phyloP scores from a whole-genome alignment of 2,329 filamentous ascomycete species.

The Herpotrichia juniperi region DNA sequence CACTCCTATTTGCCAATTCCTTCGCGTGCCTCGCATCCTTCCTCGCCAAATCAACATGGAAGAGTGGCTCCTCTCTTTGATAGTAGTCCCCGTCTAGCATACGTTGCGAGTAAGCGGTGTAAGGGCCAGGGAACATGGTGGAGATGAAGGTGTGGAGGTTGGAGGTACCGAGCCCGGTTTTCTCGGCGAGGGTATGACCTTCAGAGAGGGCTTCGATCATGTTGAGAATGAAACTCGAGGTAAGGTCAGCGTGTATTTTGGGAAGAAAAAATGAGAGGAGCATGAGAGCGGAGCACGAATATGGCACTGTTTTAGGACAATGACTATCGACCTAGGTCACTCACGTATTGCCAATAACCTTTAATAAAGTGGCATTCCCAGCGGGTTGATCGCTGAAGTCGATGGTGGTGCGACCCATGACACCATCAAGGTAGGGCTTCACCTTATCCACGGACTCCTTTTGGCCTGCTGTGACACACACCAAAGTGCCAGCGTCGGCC shows the following conservation, averaged over 20 bases:
- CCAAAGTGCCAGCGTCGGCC: conserved; percentile 72
- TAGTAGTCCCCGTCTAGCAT: conserved; percentile 81
- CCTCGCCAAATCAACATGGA: conserved; percentile 79
- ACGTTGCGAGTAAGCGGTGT: conserved; percentile 74
- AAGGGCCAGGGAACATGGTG: conserved; percentile 75
- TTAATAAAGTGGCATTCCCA: conserved; percentile 72
- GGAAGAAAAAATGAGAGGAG: too few relatives aligned
- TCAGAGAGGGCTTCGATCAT: conserved; percentile 83
- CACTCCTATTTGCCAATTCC: conserved; percentile 67
- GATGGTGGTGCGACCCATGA: conserved; percentile 72
- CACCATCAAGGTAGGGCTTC: conserved; percentile 73
- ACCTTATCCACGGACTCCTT: conserved; percentile 65
- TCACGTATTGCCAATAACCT: conserved; percentile 88
- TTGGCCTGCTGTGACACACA: conserved; percentile 75
- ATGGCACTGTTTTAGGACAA: too few relatives aligned
- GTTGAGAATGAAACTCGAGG: conserved; percentile 83
- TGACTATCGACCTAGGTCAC: too few relatives aligned
- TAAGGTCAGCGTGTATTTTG: too few relatives aligned
- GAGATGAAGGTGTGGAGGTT: conserved; percentile 75
- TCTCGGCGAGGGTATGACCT: conserved; percentile 79
- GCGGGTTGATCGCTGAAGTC: conserved; percentile 73
- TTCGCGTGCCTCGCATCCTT: conserved; percentile 83
- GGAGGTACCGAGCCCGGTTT: conserved; percentile 73
- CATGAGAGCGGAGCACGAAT: too few relatives aligned
- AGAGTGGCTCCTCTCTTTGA: conserved; percentile 77